Evolutionary conservation across 169 alveolate genomes (phyloP), one percentile per base, ranked within the genome.

Genomic region (Eimeria praecox): DNA sequence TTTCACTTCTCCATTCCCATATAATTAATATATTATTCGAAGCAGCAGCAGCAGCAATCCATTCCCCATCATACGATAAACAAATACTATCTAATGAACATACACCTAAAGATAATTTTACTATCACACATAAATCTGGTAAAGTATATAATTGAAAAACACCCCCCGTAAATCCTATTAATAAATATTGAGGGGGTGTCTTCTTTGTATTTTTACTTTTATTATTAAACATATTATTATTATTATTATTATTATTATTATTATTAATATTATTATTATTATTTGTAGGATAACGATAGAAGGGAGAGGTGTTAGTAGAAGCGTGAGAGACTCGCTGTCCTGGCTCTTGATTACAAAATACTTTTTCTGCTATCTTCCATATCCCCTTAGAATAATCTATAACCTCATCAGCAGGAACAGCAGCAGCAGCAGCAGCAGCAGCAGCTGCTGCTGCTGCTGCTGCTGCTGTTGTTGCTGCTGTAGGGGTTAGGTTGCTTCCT

Each of bases 1-100:
- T 98, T 95, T 99, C 99, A 86, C 99, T 98, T 96, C 99, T 98
- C 99, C 99, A 99, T 96, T 99, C 99, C 99, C 99, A 99, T 49
- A 99, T 99, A 27, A 99, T 62, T 16, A 95, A 64, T 27, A 59
- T 27, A 46, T 52, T 56, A 30, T 54, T 35, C 30, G 96, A 98
- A 30, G 98, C 96, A 35, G 98, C 97, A 20, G 98, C 99, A 49
- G 98, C 96, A 14, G 98, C 99, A 33, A 98, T 69, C 99, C 99
- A 98, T 54, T 98, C 98, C 38, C 99, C 99, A 95, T 96, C 98
- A 18, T 59, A 92, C 52, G 95, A 92, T 33, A 94, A 62, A 3
- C 96, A 20, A 22, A 96, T 71, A 38, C 80, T n/a, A 75, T 94
- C 96, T 27, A 96, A 9, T 16, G 96, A 78, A 2, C 90, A 54